phyloP scores from a whole-genome alignment of 2,329 filamentous ascomycete species.

The Cladosporium sp. region DNA sequence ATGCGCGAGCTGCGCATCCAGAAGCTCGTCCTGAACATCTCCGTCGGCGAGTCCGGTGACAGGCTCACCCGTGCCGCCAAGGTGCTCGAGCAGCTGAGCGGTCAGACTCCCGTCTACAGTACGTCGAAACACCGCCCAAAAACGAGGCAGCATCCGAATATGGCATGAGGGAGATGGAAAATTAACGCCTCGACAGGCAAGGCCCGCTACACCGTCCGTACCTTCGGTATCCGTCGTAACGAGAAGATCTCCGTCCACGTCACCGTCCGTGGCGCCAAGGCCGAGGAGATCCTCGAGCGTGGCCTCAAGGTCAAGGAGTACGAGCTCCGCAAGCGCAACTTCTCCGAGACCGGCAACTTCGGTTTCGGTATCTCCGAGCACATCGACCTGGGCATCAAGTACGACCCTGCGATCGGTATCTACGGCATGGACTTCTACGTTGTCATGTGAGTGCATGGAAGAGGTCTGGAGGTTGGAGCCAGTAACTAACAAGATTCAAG shows the following conservation, averaged over 20 bases:
- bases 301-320: slow-evolving; percentile 99
- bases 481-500: slow-evolving; percentile 37
- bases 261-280: slow-evolving; percentile 97
- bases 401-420: slow-evolving; percentile 96
- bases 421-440: slow-evolving; percentile 99
- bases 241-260: slow-evolving; percentile 99
- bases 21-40: slow-evolving; percentile 99
- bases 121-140: slow-evolving; percentile 36
- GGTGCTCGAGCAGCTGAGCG: slow-evolving; percentile 98
- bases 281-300: slow-evolving; percentile 99
- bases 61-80: slow-evolving; percentile 99
- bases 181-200: slow-evolving; percentile 59
- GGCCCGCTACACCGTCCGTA: slow-evolving; percentile 99
- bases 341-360: slow-evolving; percentile 99
- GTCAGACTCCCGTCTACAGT: slow-evolving; percentile 99
- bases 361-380: slow-evolving; percentile 99
- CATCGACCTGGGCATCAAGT: slow-evolving; percentile 99
- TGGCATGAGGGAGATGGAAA: slow-evolving; percentile 4
- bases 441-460: slow-evolving; percentile 69
- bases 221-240: slow-evolving; percentile 99
- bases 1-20: slow-evolving; percentile 99
- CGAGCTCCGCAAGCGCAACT: slow-evolving; percentile 98
- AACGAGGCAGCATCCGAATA: not conserved
- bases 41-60: slow-evolving; percentile 99
- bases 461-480: not conserved